Conservation (phyloP, 2,329 filamentous ascomycete genomes). For the Phialophora macrospora region DNA sequence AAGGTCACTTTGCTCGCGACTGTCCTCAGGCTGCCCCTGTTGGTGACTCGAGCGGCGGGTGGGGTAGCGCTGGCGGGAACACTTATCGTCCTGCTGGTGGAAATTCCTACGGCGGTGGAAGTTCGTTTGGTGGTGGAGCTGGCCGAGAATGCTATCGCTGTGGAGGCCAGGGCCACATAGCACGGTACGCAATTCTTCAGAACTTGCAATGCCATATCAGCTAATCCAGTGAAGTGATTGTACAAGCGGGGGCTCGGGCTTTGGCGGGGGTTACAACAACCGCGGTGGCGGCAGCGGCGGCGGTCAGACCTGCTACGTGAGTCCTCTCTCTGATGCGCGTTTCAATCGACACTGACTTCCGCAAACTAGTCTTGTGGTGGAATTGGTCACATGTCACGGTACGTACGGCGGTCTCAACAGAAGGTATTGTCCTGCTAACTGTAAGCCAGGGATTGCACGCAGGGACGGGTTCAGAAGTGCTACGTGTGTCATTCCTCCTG, state of each 20-base stretch:
- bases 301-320: constrained; percentile 86
- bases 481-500: constrained; percentile 66
- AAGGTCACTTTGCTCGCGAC: constrained; percentile 78
- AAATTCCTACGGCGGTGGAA: constrained; percentile 54
- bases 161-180: constrained; percentile 94
- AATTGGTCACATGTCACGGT: constrained; percentile 78
- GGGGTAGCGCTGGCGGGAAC: constrained; percentile 54
- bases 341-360: constrained; percentile 19
- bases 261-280: constrained; percentile 50
- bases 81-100: constrained; percentile 44
- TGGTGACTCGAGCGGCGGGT: constrained; percentile 53
- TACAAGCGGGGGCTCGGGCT: constrained; percentile 58
- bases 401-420: background rate
- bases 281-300: constrained; percentile 53
- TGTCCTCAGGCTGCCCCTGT: constrained; percentile 53
- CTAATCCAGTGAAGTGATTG: constrained; percentile 44
- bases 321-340: background rate
- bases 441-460: constrained; percentile 87
- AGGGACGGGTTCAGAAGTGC: constrained; percentile 86
- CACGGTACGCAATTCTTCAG: constrained; percentile 67
- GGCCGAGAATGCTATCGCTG: constrained; percentile 94
- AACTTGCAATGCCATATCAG: constrained; percentile 65
- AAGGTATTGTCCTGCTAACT: constrained; percentile 16
- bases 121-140: constrained; percentile 54
- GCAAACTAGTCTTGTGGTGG: constrained; percentile 72